These are phyloP conservation scores for Fusarium heterosporum DNA, from an alignment of 2,329 filamentous ascomycete species.

Conservation along the genomic window DNA sequence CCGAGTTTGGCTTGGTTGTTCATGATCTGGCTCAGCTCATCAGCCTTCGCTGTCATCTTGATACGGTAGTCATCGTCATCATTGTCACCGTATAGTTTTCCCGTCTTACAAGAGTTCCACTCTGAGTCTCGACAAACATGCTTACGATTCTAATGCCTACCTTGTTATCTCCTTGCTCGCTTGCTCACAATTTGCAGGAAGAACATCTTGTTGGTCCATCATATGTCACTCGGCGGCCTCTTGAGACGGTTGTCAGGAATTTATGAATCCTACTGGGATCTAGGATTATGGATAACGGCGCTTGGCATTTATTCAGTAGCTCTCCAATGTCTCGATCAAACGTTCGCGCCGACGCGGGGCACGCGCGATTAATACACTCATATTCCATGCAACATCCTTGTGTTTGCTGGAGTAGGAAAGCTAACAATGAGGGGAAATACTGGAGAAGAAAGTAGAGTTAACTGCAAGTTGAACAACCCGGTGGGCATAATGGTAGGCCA, in stretches of 20 bases:
- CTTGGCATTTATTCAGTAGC: slow-evolving; percentile 11
- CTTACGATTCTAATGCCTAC: slow-evolving; percentile 11
- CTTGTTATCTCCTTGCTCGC: slow-evolving; percentile 18
- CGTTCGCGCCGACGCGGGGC: slow-evolving; percentile 30
- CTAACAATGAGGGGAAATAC: slow-evolving; percentile 19
- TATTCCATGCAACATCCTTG: slow-evolving; percentile 40
- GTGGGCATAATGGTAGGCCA: slow-evolving; percentile 9
- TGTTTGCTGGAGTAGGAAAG: slow-evolving; percentile 24
- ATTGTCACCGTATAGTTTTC: slow-evolving; percentile 24
- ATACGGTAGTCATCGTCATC: slow-evolving; percentile 26
- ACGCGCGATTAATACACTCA: slow-evolving; percentile 31
- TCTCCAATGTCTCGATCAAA: slow-evolving; percentile 31
- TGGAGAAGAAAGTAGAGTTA: slow-evolving; percentile 16
- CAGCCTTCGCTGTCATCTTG: slow-evolving; percentile 26
- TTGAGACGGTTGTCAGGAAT: background rate
- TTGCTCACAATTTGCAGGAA: slow-evolving; percentile 1
- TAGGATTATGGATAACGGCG: slow-evolving; percentile 31
- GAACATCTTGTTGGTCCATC: background rate
- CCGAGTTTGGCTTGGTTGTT: slow-evolving; percentile 23
- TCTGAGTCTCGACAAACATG: slow-evolving; percentile 15
- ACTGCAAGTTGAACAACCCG: slow-evolving; percentile 8
- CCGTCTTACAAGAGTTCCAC: slow-evolving; percentile 7
- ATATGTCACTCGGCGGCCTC: slow-evolving; percentile 12
- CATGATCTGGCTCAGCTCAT: slow-evolving; percentile 21
- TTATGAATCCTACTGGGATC: background rate